Conservation (phyloP, 2,329 filamentous ascomycete species). For the Atkinsonella texensis region DNA sequence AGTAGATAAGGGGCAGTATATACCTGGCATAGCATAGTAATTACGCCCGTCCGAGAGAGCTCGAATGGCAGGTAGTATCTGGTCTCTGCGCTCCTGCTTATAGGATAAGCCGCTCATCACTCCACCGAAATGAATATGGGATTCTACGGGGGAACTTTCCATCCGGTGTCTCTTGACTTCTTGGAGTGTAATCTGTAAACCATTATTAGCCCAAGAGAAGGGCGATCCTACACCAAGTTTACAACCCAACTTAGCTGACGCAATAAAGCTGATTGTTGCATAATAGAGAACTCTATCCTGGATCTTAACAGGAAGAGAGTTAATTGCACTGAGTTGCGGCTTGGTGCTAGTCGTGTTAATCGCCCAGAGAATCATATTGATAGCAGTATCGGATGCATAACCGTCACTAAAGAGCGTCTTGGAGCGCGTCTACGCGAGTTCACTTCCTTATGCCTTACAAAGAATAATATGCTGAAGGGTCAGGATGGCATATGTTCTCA, state of each 20-base stretch:
- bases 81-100: constrained; percentile 5
- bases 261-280: constrained; percentile 4
- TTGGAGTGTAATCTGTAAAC: constrained; percentile 8
- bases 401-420: constrained; percentile 7
- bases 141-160: constrained; percentile 9
- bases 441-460: constrained; percentile 5
- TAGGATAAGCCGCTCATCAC: constrained; percentile 9
- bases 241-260: constrained; percentile 8
- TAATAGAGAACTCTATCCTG: constrained; percentile 10
- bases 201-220: constrained; percentile 8
- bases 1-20: too few relatives aligned
- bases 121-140: constrained; percentile 7
- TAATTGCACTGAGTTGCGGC: constrained; percentile 4
- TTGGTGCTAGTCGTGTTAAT: background rate
- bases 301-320: constrained; percentile 11
- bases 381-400: constrained; percentile 6
- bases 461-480: constrained; percentile 8
- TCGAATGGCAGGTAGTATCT: background rate
- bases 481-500: constrained; percentile 8
- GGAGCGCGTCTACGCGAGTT: constrained; percentile 5
- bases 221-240: constrained; percentile 7
- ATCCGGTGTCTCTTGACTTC: constrained; percentile 7
- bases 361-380: constrained; percentile 12
- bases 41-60: background rate
- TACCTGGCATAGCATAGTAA: too few relatives aligned